A percentile compares a stretch with the other conserved stretches of the same genome.
Conservation (phyloP, 2,329 filamentous ascomycete genomes). For the Thelonectria blattea region DNA sequence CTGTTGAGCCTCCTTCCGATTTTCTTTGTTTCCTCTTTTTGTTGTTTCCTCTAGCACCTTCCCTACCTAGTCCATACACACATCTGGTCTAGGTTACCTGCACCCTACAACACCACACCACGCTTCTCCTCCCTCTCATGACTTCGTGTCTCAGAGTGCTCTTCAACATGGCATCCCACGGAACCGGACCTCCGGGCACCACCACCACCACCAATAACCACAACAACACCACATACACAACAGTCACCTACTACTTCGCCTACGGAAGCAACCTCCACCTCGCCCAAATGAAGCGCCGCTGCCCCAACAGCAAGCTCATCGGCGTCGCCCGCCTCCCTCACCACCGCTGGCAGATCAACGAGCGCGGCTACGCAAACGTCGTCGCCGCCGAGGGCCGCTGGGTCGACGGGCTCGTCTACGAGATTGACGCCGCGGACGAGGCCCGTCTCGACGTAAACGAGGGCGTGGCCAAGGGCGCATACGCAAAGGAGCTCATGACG, state of each 20-base stretch:
- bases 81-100: too few relatives aligned
- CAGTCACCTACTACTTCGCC: slow-evolving; percentile 48
- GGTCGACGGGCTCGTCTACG: slow-evolving; percentile 51
- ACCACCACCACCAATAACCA: slow-evolving; percentile 27
- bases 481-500: slow-evolving; percentile 44
- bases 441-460: slow-evolving; percentile 48
- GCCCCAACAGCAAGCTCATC: slow-evolving; percentile 49
- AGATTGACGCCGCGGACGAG: slow-evolving; percentile 47
- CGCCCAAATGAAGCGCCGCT: slow-evolving; percentile 52
- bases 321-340: slow-evolving; percentile 47
- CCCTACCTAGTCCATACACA: too few relatives aligned
- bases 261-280: slow-evolving; percentile 55
- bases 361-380: slow-evolving; percentile 54
- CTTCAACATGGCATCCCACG: slow-evolving; percentile 33
- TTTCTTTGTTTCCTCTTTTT: slow-evolving; percentile 4
- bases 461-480: slow-evolving; percentile 48
- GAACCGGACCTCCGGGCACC: slow-evolving; percentile 19
- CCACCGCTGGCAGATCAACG: slow-evolving; percentile 54
- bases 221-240: slow-evolving; percentile 13
- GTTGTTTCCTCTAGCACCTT: neutral
- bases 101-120: neutral
- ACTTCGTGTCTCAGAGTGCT: slow-evolving; percentile 32
- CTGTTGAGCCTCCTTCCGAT: slow-evolving; percentile 8
- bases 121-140: slow-evolving; percentile 25
- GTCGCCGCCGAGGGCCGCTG: slow-evolving; percentile 41